phyloP scores from a whole-genome alignment of 2,329 filamentous ascomycete genomes.

The Emergomyces africanus region DNA sequence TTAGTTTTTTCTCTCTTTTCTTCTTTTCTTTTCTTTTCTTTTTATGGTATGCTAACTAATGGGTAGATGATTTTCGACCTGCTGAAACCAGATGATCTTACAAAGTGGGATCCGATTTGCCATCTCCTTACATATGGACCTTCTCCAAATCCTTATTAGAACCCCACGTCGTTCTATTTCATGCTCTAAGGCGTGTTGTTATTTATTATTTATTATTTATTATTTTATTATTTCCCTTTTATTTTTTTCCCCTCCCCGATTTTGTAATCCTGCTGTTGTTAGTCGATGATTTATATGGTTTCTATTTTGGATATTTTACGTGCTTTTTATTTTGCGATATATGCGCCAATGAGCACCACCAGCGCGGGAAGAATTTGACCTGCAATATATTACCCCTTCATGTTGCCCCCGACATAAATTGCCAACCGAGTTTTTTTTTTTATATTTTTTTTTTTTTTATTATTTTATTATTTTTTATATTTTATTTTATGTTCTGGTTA shows the following conservation, averaged over 20 bases:
- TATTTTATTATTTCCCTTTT: neutral
- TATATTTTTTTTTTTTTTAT: too few species aligned
- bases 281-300: neutral
- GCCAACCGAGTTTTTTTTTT: too few species aligned
- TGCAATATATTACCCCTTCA: neutral
- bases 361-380: neutral
- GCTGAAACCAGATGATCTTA: neutral
- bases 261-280: too few species aligned
- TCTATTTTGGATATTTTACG: neutral
- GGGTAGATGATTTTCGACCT: neutral
- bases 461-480: too few species aligned
- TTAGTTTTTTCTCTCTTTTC: neutral
- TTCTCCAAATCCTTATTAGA: neutral
- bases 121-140: neutral
- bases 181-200: neutral
- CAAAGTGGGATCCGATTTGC: neutral
- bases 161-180: neutral
- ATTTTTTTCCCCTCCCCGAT: neutral
- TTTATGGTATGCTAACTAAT: neutral
- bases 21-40: neutral
- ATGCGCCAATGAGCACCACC: neutral
- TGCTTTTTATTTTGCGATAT: neutral
- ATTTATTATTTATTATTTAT: neutral
- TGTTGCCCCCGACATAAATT: neutral
- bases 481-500: too few species aligned